Conservation (phyloP, 2,329 filamentous ascomycete genomes). For the Hymenoscyphus salicellus region DNA sequence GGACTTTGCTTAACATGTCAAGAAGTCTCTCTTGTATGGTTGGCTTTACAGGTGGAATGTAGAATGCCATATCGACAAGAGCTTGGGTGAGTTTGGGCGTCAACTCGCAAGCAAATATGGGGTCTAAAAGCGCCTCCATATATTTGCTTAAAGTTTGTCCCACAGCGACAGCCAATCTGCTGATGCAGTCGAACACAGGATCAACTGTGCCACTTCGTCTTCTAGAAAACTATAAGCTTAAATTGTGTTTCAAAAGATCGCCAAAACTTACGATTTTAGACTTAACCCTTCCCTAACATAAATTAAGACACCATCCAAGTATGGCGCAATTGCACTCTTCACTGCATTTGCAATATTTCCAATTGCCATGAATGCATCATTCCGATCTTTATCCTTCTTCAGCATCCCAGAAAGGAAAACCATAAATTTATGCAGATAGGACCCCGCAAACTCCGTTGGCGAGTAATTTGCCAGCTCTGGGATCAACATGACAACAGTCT, state of each 20-base stretch:
- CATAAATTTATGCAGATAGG: conserved; percentile 95
- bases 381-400: conserved; percentile 91
- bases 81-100: conserved; percentile 93
- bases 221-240: conserved; percentile 38
- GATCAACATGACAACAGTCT: conserved; percentile 86
- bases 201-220: conserved; percentile 49
- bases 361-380: conserved; percentile 92
- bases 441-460: conserved; percentile 81
- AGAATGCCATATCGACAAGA: conserved; percentile 96
- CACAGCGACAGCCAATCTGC: conserved; percentile 89
- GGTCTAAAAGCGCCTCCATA: conserved; percentile 91
- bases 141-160: conserved; percentile 97
- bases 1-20: conserved; percentile 89
- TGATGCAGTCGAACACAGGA: conserved; percentile 96
- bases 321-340: conserved; percentile 89
- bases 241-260: background rate
- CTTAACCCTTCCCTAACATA: conserved; percentile 90
- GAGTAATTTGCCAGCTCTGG: conserved; percentile 91
- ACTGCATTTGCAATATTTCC: conserved; percentile 96
- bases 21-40: conserved; percentile 91
- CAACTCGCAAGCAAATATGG: conserved; percentile 94
- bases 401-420: conserved; percentile 89
- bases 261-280: conserved; percentile 60
- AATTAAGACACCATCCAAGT: conserved; percentile 88
- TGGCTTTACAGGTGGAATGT: conserved; percentile 89